phyloP scores from a whole-genome alignment of 2,329 filamentous ascomycete species.

The Xylaria multiplex region DNA sequence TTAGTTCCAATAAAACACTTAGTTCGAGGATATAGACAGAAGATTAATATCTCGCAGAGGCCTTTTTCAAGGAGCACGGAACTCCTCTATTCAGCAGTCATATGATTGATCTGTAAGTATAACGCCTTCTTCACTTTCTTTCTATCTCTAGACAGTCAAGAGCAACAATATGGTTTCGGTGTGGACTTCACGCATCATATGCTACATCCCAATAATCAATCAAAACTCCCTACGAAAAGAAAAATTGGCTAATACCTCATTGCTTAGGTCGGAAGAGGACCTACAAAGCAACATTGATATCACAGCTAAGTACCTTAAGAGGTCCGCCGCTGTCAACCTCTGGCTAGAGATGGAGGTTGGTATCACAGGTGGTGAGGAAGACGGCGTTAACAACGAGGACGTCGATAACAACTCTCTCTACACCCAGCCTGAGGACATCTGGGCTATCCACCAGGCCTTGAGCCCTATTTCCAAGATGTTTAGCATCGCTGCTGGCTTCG shows the following conservation, averaged over 20 bases:
- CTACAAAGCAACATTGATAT: conserved; percentile 92
- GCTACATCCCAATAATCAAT: background rate
- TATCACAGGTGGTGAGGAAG: conserved; percentile 97
- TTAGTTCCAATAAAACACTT: conserved; percentile 9
- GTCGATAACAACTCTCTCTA: conserved; percentile 96
- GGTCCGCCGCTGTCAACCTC: conserved; percentile 95
- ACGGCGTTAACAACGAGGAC: conserved; percentile 97
- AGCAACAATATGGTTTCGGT: background rate
- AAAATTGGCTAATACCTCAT: conserved; percentile 10
- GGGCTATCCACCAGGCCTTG: conserved; percentile 88
- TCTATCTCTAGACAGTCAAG: background rate
- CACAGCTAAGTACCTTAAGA: conserved; percentile 92
- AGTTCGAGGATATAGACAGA: background rate
- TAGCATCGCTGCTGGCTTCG: conserved; percentile 97
- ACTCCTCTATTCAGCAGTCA: conserved; percentile 95
- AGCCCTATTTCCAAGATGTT: conserved; percentile 92
- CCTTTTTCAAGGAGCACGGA: conserved; percentile 92
- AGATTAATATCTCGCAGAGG: conserved; percentile 68
- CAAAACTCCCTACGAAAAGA: background rate
- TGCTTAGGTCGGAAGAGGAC: conserved; percentile 73
- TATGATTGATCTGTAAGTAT: conserved; percentile 88
- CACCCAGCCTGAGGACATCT: conserved; percentile 97
- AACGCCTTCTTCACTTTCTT: background rate
- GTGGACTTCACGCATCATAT: background rate
- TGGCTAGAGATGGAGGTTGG: conserved; percentile 94